phyloP scores from a whole-genome alignment of 2,329 filamentous ascomycete species.

The Trichocomaceae sp. region DNA sequence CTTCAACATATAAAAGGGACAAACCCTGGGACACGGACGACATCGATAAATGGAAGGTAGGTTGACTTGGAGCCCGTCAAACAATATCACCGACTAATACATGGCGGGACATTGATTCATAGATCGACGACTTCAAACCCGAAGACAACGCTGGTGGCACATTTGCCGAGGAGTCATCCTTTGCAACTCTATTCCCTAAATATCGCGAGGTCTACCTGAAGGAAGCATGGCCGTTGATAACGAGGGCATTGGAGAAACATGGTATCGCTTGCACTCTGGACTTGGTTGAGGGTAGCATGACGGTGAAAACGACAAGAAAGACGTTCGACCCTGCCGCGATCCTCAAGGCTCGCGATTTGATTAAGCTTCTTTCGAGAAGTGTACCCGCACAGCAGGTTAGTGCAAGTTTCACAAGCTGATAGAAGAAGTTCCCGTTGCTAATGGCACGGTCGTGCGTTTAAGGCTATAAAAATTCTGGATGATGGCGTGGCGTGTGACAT shows the following conservation, averaged over 20 bases:
- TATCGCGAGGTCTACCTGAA: slow-evolving; percentile 93
- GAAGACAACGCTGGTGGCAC: slow-evolving; percentile 79
- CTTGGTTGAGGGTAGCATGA: slow-evolving; percentile 93
- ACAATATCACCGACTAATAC: neutral
- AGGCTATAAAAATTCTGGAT: slow-evolving; percentile 84
- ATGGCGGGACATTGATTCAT: slow-evolving; percentile 5
- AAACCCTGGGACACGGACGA: slow-evolving; percentile 97
- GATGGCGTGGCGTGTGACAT: slow-evolving; percentile 90
- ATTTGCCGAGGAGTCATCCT: slow-evolving; percentile 89
- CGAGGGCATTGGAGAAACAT: slow-evolving; percentile 74
- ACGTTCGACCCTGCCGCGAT: slow-evolving; percentile 90
- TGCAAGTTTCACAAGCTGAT: neutral
- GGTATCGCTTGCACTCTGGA: slow-evolving; percentile 90
- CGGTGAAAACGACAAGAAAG: slow-evolving; percentile 86
- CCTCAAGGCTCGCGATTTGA: slow-evolving; percentile 86
- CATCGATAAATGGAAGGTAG: slow-evolving; percentile 89
- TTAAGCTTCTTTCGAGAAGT: slow-evolving; percentile 83
- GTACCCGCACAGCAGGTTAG: slow-evolving; percentile 74
- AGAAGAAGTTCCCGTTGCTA: slow-evolving; percentile 11
- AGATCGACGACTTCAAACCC: slow-evolving; percentile 75
- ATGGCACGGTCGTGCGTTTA: slow-evolving; percentile 16
- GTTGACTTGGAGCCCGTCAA: slow-evolving; percentile 2
- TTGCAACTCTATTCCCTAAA: slow-evolving; percentile 78
- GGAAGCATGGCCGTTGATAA: slow-evolving; percentile 88
- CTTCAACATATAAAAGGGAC: slow-evolving; percentile 79